phyloP scores from a whole-genome alignment of 805 yeast species.

The Isabelozyma pseudorhagii region DNA sequence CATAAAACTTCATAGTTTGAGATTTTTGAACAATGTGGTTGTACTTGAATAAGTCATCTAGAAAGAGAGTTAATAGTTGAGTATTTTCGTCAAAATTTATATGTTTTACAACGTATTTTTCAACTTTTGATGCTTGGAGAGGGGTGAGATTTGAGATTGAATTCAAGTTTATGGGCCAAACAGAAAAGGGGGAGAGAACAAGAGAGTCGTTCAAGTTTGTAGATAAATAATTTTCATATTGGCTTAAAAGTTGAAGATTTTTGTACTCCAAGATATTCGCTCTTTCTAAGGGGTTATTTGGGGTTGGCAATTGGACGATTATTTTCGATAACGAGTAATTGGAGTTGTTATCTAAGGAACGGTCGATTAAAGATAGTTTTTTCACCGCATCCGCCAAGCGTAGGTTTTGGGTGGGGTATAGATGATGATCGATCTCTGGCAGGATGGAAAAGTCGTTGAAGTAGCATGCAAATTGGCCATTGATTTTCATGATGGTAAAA shows the following conservation, averaged over 20 bases:
- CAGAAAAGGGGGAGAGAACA: constrained; percentile 10
- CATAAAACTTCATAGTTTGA: constrained; percentile 14
- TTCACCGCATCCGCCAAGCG: background rate
- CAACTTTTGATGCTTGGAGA: constrained; percentile 5
- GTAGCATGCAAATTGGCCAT: constrained; percentile 15
- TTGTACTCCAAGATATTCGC: constrained; percentile 9
- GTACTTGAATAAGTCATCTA: constrained; percentile 18
- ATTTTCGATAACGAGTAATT: constrained; percentile 6
- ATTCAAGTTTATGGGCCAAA: constrained; percentile 3
- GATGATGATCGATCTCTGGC: background rate
- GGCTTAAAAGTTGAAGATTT: constrained; percentile 8
- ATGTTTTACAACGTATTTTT: constrained; percentile 12
- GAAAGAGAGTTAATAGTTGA: constrained; percentile 18
- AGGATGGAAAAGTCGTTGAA: constrained; percentile 3
- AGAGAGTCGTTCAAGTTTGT: constrained; percentile 1
- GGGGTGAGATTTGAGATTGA: background rate
- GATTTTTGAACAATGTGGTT: constrained; percentile 31
- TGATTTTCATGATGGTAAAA: constrained; percentile 23
- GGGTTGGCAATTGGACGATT: background rate
- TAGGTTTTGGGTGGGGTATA: background rate
- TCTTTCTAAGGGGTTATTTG: background rate
- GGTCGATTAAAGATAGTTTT: background rate
- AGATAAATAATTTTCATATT: background rate
- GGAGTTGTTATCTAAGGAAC: background rate
- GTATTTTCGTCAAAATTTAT: constrained; percentile 24